Conservation (phyloP, 2,329 filamentous ascomycete genomes). For the Aspergillus tubingensis region DNA sequence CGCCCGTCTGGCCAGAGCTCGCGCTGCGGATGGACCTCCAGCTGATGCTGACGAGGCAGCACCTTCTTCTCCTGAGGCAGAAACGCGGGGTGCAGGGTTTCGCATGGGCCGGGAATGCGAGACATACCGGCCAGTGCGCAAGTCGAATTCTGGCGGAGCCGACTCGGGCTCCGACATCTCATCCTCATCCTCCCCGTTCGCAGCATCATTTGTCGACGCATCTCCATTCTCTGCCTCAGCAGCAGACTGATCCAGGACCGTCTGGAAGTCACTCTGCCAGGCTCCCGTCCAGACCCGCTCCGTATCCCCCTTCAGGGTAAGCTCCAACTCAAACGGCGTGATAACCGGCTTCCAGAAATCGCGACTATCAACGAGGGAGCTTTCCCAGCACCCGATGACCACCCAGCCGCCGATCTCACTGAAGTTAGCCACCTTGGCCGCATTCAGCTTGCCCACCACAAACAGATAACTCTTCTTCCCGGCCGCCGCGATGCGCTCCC, state of each 20-base stretch:
- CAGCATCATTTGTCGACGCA: slow-evolving; percentile 25
- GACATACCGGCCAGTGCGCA: slow-evolving; percentile 81
- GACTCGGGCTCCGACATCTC: slow-evolving; percentile 71
- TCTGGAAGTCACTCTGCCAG: slow-evolving; percentile 86
- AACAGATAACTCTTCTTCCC: slow-evolving; percentile 97
- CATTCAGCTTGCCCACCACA: slow-evolving; percentile 94
- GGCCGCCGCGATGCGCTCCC: slow-evolving; percentile 69
- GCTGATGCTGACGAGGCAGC: slow-evolving; percentile 28
- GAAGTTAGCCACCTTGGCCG: slow-evolving; percentile 95
- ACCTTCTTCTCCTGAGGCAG: slow-evolving; percentile 24
- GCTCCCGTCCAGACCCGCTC: slow-evolving; percentile 81
- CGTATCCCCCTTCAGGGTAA: slow-evolving; percentile 74
- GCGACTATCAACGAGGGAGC: slow-evolving; percentile 83
- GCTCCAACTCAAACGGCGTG: slow-evolving; percentile 88
- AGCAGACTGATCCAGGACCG: slow-evolving; percentile 53
- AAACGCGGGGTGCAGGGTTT: slow-evolving; percentile 36
- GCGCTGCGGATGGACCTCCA: slow-evolving; percentile 31
- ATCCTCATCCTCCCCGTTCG: slow-evolving; percentile 52
- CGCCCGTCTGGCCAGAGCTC: slow-evolving; percentile 63
- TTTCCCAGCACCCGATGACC: slow-evolving; percentile 97
- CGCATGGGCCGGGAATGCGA: slow-evolving; percentile 64
- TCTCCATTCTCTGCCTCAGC: slow-evolving; percentile 29
- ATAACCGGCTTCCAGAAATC: slow-evolving; percentile 87
- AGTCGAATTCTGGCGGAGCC: slow-evolving; percentile 82
- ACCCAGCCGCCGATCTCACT: slow-evolving; percentile 95